Base-by-base conservation (phyloP, 2,329 filamentous ascomycete genomes). In the Endocalyx cinctus region DNA sequence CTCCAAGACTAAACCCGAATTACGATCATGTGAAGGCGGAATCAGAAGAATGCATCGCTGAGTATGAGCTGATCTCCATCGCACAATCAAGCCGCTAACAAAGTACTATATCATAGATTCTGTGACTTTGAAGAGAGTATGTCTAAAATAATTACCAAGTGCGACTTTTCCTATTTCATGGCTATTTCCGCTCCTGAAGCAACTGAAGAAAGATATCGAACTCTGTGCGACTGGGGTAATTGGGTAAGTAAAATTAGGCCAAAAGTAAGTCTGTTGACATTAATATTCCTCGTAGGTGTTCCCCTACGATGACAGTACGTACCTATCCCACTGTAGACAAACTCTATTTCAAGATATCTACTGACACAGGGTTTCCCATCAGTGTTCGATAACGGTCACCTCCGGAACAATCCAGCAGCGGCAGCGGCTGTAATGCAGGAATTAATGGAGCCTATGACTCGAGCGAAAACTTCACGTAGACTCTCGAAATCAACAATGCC, bases 101-200 rank as follows among this genome's bases (percentile, higher is more conserved):
- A 11, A 4, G 11, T 10, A 8, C 1, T 26, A 4, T n/a, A 6
- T 13, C n/a, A n/a, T n/a, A 43, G 37, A 3, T 38, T 43, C 17
- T 43, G 40, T 25, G 30, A 31, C 1, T 38, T 41, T 6, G 37
- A 38, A 17, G 10, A 27, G 17, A 35, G 16, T 26, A 43, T 31
- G 34, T 34, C 31, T 6, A 10, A 14, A 10, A 15, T 16, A 10
- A 29, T 43, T 20, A 35, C 4, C 15, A 40, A 35, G 29, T 34
- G 34, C 7, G 37, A 41, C 20, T 37, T 40, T 27, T 34, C 37
- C 2, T 43, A 43, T 28, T 43, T 40, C 14, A 32, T 43, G 16
- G 37, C 37, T 6, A 28, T 43, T 13, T 13, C 31, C 7, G 38
- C 38, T 4, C 40, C 40, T 3, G 34, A 38, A 3, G 40, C 40